Base-by-base conservation (phyloP, 345 rosid species). In the Bruguiera gymnorhiza region DNA sequence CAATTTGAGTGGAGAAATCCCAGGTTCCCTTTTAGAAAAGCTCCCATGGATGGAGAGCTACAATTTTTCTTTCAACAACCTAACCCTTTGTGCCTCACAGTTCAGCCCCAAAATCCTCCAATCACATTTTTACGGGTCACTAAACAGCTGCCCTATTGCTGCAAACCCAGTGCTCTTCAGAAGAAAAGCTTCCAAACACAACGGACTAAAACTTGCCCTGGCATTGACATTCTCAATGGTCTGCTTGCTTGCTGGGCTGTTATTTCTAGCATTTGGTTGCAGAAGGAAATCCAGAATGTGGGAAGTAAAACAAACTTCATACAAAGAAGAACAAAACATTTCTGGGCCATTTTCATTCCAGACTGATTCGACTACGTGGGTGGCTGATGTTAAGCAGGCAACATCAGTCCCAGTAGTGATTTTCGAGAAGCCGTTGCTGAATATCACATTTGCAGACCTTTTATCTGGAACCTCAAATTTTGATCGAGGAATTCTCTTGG, bases 361-460 rank as follows among this genome's bases (percentile, higher is more conserved):
- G 68, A 87, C 97, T 0, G 97, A 93, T 87, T 93, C 96, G 2
- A 89, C 93, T n/a, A 91, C 91, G 36, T 91, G 98, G 97, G 88
- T 93, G 3, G 98, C 98, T 32, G 96, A 89, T 84, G 94, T 93
- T 59, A 93, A 91, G 83, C 94, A 88, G 71, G 96, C 97, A 56
- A 83, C 72, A n/a, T 82, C 87, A 3, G 96, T 93, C 34, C 85
- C 84, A 0, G 97, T 91, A 6, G 88, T 93, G 63, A 89, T 93
- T 26, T 93, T 93, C 70, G 98, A 89, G 88, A 93, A 93, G 74
- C 98, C 98, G 39, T 75, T 93, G 83, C 57, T 88, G 82, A 85
- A 85, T 72, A 85, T 91, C 55, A 91, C 97, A 34, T 93, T 93
- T 72, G 96, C 85, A 0, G 96, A 93, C 85, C 96, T 93, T 82